Conservation (phyloP, 176 grass and related monocot species). For the Phoenix roebelenii region DNA sequence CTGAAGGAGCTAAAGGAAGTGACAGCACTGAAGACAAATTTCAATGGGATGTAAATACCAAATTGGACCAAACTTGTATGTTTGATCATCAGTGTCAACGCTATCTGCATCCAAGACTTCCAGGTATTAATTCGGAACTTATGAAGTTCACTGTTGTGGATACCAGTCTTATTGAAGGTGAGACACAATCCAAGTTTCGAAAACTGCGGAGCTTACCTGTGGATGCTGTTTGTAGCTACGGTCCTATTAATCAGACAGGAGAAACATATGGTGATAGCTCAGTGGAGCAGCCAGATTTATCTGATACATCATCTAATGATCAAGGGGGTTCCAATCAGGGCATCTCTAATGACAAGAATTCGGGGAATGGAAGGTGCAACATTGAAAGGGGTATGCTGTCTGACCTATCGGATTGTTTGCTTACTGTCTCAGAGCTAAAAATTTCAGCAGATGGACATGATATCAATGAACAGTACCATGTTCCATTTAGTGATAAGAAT, state of each 20-base stretch:
- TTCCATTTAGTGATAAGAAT: background rate
- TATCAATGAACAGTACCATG: no score
- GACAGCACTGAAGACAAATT: slow-evolving; percentile 19
- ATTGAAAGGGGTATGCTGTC: no score
- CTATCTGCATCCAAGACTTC: slow-evolving; percentile 14
- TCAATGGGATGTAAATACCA: slow-evolving; percentile 16
- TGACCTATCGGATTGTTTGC: no score
- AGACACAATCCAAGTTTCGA: slow-evolving; percentile 42
- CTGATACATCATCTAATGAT: no score
- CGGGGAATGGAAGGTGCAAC: no score
- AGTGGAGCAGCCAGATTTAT: no score
- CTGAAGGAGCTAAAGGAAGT: slow-evolving; percentile 26
- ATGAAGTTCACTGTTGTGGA: slow-evolving; percentile 89
- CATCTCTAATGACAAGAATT: no score
- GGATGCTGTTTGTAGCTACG: slow-evolving; percentile 17
- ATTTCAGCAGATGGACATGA: no score
- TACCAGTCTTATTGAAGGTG: slow-evolving; percentile 66
- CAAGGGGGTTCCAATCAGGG: no score
- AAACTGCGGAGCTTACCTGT: slow-evolving; percentile 65
- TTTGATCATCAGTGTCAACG: slow-evolving; percentile 23
- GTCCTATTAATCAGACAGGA: no score
- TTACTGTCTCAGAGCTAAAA: no score
- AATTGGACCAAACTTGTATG: slow-evolving; percentile 24
- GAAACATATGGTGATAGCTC: no score
- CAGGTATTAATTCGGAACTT: slow-evolving; percentile 33